A percentile compares a stretch with the other conserved stretches of the same genome.
Conservation (phyloP, 805 yeast genomes). For the Geotrichum ghanense region DNA sequence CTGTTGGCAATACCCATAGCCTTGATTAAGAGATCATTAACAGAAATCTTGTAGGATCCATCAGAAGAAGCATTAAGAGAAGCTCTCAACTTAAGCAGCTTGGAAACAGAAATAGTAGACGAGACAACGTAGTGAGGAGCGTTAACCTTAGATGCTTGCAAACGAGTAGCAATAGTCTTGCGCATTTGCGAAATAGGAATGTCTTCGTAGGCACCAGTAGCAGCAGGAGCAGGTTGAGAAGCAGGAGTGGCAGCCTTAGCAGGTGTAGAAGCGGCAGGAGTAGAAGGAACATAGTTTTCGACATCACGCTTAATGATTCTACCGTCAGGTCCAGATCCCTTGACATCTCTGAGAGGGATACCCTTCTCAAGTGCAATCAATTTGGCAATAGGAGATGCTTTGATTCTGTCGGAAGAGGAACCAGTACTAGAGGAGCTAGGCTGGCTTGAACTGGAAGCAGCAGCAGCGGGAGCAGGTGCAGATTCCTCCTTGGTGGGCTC, state of each 20-base stretch:
- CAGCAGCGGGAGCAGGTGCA: conserved; percentile 23
- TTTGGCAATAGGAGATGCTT: conserved; percentile 95
- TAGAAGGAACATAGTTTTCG: conserved; percentile 43
- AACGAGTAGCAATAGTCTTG: conserved; percentile 82
- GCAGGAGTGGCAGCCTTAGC: conserved; percentile 25
- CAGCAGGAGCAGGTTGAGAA: conserved; percentile 35
- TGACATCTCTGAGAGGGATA: conserved; percentile 67
- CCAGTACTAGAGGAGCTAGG: conserved; percentile 26
- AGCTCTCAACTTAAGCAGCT: conserved; percentile 83
- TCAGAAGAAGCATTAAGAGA: conserved; percentile 77
- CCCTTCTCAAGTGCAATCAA: conserved; percentile 88
- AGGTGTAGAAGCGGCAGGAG: conserved; percentile 24
- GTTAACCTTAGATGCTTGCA: conserved; percentile 71
- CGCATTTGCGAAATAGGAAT: conserved; percentile 29
- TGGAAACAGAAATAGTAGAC: conserved; percentile 74
- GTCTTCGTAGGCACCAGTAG: conserved; percentile 26
- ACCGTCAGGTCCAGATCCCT: conserved; percentile 92
- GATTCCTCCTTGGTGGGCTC: conserved; percentile 18
- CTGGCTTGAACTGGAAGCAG: conserved; percentile 19
- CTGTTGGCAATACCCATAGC: conserved; percentile 84
- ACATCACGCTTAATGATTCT: conserved; percentile 88
- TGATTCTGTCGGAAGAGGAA: conserved; percentile 44
- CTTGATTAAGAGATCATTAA: conserved; percentile 88
- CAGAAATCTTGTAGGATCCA: conserved; percentile 81
- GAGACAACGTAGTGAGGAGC: conserved; percentile 91